A percentile compares a stretch with the other conserved stretches of the same genome.
Evolutionary conservation across 805 yeast genomes (phyloP).

Genomic region (Myxozyma mucilagina): DNA sequence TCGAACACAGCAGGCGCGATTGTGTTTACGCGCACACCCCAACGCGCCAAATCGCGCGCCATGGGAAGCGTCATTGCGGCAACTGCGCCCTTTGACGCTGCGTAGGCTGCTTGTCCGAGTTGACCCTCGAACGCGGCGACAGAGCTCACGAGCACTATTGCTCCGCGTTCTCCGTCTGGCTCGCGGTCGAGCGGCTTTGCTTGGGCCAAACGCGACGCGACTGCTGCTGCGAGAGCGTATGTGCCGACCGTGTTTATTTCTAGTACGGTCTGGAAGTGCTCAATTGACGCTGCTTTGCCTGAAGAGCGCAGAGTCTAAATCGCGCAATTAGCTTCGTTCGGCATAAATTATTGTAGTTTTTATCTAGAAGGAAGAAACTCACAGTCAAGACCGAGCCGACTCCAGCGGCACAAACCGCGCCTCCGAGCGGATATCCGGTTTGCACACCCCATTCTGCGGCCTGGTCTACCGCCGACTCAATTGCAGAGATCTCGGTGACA

Average conservation of each 20-base stretch:
- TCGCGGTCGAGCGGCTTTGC: slow-evolving; percentile 1
- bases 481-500: slow-evolving; percentile 11
- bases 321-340: neutral
- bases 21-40: slow-evolving; percentile 20
- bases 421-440: slow-evolving; percentile 11
- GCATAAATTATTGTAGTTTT: neutral
- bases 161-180: slow-evolving; percentile 24
- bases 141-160: slow-evolving; percentile 18
- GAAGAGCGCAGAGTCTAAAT: slow-evolving; percentile 11
- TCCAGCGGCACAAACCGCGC: slow-evolving; percentile 25
- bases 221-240: slow-evolving; percentile 11
- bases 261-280: slow-evolving; percentile 15
- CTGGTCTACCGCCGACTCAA: slow-evolving; percentile 17
- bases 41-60: slow-evolving; percentile 25
- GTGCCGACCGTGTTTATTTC: slow-evolving; percentile 23
- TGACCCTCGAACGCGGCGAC: slow-evolving; percentile 28
- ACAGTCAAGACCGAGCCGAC: slow-evolving; percentile 12
- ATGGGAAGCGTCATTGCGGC: slow-evolving; percentile 20
- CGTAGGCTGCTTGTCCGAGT: slow-evolving; percentile 24
- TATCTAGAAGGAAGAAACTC: neutral
- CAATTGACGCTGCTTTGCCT: slow-evolving; percentile 14
- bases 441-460: slow-evolving; percentile 14
- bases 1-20: slow-evolving; percentile 25
- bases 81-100: slow-evolving; percentile 31
- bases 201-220: slow-evolving; percentile 16